Conservation (phyloP, 2,329 filamentous ascomycete species). For the Apiospora aurea region DNA sequence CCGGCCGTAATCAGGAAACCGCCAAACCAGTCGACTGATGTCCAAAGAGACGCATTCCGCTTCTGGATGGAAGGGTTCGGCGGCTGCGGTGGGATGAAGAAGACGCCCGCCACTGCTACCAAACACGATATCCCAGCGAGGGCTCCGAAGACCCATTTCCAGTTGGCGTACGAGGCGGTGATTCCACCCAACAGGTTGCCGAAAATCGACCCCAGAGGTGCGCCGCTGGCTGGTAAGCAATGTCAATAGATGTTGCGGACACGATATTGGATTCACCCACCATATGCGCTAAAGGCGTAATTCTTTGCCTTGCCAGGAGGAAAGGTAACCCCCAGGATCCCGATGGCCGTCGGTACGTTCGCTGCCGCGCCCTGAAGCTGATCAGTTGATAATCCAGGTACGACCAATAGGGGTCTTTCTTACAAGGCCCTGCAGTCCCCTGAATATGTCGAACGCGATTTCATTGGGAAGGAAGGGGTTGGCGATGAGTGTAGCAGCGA, state of each 20-base stretch:
- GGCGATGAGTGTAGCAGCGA: conserved; percentile 63
- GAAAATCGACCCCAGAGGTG: conserved; percentile 68
- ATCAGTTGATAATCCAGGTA: neutral
- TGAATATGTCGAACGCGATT: conserved; percentile 71
- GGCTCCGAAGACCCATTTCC: conserved; percentile 74
- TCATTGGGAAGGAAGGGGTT: conserved; percentile 72
- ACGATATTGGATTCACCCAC: conserved; percentile 40
- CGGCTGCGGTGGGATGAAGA: conserved; percentile 64
- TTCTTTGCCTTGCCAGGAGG: conserved; percentile 73
- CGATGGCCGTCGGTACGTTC: conserved; percentile 75
- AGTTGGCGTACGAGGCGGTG: conserved; percentile 66
- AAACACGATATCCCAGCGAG: conserved; percentile 65
- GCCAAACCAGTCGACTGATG: conserved; percentile 71
- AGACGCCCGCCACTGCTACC: conserved; percentile 62
- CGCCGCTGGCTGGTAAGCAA: conserved; percentile 59
- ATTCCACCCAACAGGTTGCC: conserved; percentile 71
- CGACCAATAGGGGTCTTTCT: conserved; percentile 26
- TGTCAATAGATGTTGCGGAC: neutral
- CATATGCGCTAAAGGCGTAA: conserved; percentile 72
- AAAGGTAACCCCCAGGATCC: conserved; percentile 73
- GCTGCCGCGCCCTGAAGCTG: conserved; percentile 64
- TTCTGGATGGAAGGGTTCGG: conserved; percentile 35
- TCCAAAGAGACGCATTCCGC: conserved; percentile 44
- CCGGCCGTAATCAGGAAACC: conserved; percentile 68
- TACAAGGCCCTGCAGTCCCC: conserved; percentile 70